Percentiles rank a stretch among this genome's conserved stretches.
Conservation (phyloP, 129 eudicot species). For the Escallonia rubra region DNA sequence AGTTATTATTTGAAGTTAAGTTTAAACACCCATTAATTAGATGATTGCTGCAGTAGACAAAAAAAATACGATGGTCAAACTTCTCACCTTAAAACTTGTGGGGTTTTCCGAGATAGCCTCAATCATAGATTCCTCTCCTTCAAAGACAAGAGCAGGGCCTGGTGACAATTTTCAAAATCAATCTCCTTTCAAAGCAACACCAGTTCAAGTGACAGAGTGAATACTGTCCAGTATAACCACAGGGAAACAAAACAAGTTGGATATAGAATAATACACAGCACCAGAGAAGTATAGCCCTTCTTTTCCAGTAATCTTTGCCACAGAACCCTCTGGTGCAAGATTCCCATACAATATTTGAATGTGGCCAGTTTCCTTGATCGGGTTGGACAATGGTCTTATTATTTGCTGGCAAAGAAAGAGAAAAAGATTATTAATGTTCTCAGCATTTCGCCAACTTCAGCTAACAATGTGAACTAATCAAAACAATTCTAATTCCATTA, state of each 20-base stretch:
- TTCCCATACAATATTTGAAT: slow-evolving; percentile 89
- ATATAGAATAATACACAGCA: slow-evolving; percentile 7
- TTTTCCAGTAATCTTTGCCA: slow-evolving; percentile 97
- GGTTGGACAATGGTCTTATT: slow-evolving; percentile 75
- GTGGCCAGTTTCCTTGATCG: slow-evolving; percentile 94
- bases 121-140: slow-evolving; percentile 98
- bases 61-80: not conserved
- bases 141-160: slow-evolving; percentile 96
- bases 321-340: slow-evolving; percentile 98
- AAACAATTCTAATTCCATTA: too few relatives aligned
- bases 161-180: slow-evolving; percentile 2
- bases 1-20: too few relatives aligned
- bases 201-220: too few relatives aligned
- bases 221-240: not conserved
- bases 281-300: slow-evolving; percentile 95
- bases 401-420: slow-evolving; percentile 58
- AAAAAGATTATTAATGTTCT: not conserved
- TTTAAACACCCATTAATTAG: not conserved
- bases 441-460: too few relatives aligned
- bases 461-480: too few relatives aligned
- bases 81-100: slow-evolving; percentile 67
- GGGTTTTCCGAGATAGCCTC: slow-evolving; percentile 86
- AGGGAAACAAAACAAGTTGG: not conserved
- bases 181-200: not conserved
- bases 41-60: slow-evolving; percentile 5